Percentiles rank a stretch among this genome's conserved stretches.
Evolutionary conservation across 352 stramenopile species (phyloP).

Genomic region (Globisporangium mamillatum): DNA sequence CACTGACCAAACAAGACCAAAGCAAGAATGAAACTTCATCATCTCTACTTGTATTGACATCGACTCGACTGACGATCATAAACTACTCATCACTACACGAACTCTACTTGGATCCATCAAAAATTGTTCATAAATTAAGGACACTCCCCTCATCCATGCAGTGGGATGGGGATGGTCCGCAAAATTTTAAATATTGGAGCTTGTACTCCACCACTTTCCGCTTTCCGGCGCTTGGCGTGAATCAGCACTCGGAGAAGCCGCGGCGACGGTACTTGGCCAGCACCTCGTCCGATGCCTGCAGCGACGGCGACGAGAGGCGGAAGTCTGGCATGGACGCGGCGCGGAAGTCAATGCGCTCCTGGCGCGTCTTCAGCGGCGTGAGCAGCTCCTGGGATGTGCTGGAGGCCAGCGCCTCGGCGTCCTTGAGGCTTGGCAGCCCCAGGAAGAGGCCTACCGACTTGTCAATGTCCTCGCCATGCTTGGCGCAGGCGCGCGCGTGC

Average conservation of each 20-base stretch:
- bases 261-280: slow-evolving; percentile 27
- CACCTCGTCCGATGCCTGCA: slow-evolving; percentile 24
- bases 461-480: slow-evolving; percentile 57
- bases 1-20: neutral
- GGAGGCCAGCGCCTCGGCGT: slow-evolving; percentile 39
- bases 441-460: slow-evolving; percentile 66
- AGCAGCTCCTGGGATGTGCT: slow-evolving; percentile 30
- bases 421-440: slow-evolving; percentile 38
- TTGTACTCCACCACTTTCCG: neutral
- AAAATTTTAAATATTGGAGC: slow-evolving; percentile 3
- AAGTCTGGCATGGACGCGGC: slow-evolving; percentile 67
- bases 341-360: slow-evolving; percentile 71
- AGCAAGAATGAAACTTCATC: neutral
- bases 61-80: neutral
- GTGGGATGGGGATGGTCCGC: neutral
- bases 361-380: slow-evolving; percentile 48
- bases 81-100: neutral
- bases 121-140: slow-evolving; percentile 2
- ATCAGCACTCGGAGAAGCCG: slow-evolving; percentile 30
- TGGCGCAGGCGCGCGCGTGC: slow-evolving; percentile 37
- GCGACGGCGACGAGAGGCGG: slow-evolving; percentile 41
- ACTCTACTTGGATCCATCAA: neutral
- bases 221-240: neutral
- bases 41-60: neutral
- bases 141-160: too few relatives aligned